phyloP scores from a whole-genome alignment of 352 stramenopile species.

The Globisporangium lucens region DNA sequence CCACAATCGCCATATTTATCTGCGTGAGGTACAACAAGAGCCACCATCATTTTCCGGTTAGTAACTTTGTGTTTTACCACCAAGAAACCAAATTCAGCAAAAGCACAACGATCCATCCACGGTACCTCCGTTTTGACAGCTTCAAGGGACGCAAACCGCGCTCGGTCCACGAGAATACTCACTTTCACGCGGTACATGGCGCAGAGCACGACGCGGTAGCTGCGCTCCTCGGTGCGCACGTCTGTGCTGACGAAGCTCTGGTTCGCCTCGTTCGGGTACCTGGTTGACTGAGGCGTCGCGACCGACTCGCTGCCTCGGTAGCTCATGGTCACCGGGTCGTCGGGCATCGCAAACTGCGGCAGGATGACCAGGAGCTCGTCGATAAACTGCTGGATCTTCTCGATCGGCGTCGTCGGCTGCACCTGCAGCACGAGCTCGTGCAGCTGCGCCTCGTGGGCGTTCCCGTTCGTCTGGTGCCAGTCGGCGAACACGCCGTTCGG shows the following conservation, averaged over 20 bases:
- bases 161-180: slow-evolving; percentile 49
- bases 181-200: slow-evolving; percentile 66
- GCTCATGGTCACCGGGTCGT: slow-evolving; percentile 9
- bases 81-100: slow-evolving; percentile 4
- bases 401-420: slow-evolving; percentile 34
- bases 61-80: neutral
- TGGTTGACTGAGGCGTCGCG: slow-evolving; percentile 21
- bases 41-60: neutral
- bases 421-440: slow-evolving; percentile 50
- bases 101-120: neutral
- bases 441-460: slow-evolving; percentile 41
- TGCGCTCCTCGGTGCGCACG: slow-evolving; percentile 23
- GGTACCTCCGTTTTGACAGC: slow-evolving; percentile 59
- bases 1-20: slow-evolving; percentile 69
- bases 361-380: slow-evolving; percentile 33
- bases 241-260: slow-evolving; percentile 33
- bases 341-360: slow-evolving; percentile 31
- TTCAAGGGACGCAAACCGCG: slow-evolving; percentile 53
- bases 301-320: slow-evolving; percentile 16
- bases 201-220: slow-evolving; percentile 39
- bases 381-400: slow-evolving; percentile 42
- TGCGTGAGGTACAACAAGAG: slow-evolving; percentile 16
- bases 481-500: slow-evolving; percentile 81
- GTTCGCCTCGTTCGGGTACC: slow-evolving; percentile 19
- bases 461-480: slow-evolving; percentile 65